A percentile compares a stretch with the other conserved stretches of the same genome.
phyloP scores from a whole-genome alignment of 2,329 filamentous ascomycete species.

The Aureobasidium sp. region DNA sequence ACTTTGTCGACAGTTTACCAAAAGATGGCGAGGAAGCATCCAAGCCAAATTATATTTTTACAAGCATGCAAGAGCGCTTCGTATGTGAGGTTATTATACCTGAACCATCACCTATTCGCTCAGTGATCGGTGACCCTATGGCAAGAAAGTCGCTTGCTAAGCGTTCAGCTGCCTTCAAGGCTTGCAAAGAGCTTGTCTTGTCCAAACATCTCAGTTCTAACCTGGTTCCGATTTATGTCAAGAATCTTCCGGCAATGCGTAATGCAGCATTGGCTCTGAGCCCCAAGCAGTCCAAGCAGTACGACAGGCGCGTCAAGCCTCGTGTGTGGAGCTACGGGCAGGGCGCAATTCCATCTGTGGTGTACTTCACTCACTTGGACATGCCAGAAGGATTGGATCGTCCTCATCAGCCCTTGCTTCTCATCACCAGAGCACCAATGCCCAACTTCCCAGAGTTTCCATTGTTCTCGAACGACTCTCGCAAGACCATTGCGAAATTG shows the following conservation, averaged over 20 bases:
- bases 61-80: slow-evolving; percentile 51
- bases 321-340: slow-evolving; percentile 55
- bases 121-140: slow-evolving; percentile 56
- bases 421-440: slow-evolving; percentile 62
- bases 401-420: slow-evolving; percentile 55
- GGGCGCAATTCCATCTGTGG: slow-evolving; percentile 40
- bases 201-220: slow-evolving; percentile 64
- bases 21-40: slow-evolving; percentile 45
- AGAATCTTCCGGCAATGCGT: slow-evolving; percentile 69
- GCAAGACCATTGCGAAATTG: slow-evolving; percentile 52
- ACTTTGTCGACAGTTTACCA: slow-evolving; percentile 65
- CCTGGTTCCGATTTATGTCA: slow-evolving; percentile 66
- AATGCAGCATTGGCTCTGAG: slow-evolving; percentile 80
- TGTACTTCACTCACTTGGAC: slow-evolving; percentile 58
- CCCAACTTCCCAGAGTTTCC: slow-evolving; percentile 61
- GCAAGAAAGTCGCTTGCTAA: slow-evolving; percentile 71
- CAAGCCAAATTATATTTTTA: slow-evolving; percentile 56
- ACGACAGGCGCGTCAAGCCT: slow-evolving; percentile 75
- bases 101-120: slow-evolving; percentile 62
- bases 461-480: slow-evolving; percentile 62
- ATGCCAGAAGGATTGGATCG: slow-evolving; percentile 55
- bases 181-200: slow-evolving; percentile 63
- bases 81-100: slow-evolving; percentile 75
- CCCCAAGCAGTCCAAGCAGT: slow-evolving; percentile 65
- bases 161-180: slow-evolving; percentile 80